phyloP scores from a whole-genome alignment of 2,329 filamentous ascomycete species.

The Drechmeria coniospora region DNA sequence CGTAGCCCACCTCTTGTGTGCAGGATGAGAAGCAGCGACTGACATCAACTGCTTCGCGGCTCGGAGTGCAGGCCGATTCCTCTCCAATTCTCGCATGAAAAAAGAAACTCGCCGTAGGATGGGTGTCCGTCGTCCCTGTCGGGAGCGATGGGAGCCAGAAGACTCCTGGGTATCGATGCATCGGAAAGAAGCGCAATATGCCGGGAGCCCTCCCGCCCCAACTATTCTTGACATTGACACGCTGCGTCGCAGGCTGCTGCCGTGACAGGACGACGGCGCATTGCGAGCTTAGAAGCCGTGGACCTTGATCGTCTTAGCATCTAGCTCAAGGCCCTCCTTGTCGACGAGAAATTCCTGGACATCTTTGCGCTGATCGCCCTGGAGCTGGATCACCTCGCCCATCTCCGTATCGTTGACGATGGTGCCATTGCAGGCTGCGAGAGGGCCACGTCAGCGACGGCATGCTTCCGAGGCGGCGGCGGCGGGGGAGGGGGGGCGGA shows the following conservation, averaged over 20 bases:
- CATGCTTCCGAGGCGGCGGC: not conserved
- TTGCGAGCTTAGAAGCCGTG: slow-evolving; percentile 32
- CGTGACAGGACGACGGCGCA: slow-evolving; percentile 24
- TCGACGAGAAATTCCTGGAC: slow-evolving; percentile 94
- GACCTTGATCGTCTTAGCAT: slow-evolving; percentile 95
- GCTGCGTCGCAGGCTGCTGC: slow-evolving; percentile 11
- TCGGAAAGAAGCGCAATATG: slow-evolving; percentile 11
- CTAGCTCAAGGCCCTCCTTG: slow-evolving; percentile 87
- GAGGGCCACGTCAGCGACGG: not conserved
- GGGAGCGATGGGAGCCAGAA: slow-evolving; percentile 12
- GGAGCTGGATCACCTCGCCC: slow-evolving; percentile 99
- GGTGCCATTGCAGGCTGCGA: slow-evolving; percentile 94
- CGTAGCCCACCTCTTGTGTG: slow-evolving; percentile 13
- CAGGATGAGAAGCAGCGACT: slow-evolving; percentile 7
- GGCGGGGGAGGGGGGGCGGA: not conserved
- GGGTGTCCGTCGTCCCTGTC: slow-evolving; percentile 11
- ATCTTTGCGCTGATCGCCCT: slow-evolving; percentile 98
- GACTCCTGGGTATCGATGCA: slow-evolving; percentile 16
- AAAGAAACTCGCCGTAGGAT: slow-evolving; percentile 15
- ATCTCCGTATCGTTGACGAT: slow-evolving; percentile 92
- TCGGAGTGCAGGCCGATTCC: slow-evolving; percentile 2
- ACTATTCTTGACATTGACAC: slow-evolving; percentile 16
- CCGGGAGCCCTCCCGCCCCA: slow-evolving; percentile 11
- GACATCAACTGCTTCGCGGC: slow-evolving; percentile 2
- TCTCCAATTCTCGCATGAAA: slow-evolving; percentile 1